Conservation (phyloP, 352 stramenopile species). For the Globisporangium rhizosaccharum region DNA sequence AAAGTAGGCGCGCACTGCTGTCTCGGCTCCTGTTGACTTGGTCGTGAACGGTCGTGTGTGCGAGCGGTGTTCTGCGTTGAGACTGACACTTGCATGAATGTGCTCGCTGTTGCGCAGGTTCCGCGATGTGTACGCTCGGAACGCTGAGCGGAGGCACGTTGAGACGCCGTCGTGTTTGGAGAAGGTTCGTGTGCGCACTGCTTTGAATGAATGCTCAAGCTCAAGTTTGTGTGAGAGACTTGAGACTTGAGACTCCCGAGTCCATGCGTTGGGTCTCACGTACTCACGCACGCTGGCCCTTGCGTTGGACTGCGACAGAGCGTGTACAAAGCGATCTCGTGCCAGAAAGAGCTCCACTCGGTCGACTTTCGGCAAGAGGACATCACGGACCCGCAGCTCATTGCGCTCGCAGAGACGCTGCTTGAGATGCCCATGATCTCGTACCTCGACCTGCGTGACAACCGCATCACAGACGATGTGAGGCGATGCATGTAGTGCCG, state of each 20-base stretch:
- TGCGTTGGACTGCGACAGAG: slow-evolving; percentile 28
- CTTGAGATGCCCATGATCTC: slow-evolving; percentile 76
- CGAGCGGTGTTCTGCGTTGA: too few species aligned
- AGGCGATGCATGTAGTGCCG: background rate
- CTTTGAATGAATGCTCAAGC: background rate
- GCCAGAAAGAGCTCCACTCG: slow-evolving; percentile 67
- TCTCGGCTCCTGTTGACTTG: background rate
- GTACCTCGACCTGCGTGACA: slow-evolving; percentile 69
- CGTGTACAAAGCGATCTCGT: slow-evolving; percentile 83
- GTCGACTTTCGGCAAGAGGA: slow-evolving; percentile 78
- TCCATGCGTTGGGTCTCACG: background rate
- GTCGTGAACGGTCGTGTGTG: background rate
- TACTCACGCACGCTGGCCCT: background rate
- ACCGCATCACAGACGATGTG: slow-evolving; percentile 76
- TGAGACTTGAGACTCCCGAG: background rate
- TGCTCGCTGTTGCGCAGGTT: slow-evolving; percentile 30
- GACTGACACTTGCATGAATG: background rate
- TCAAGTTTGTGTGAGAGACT: background rate
- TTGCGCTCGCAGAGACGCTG: slow-evolving; percentile 71
- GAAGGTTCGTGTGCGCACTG: slow-evolving; percentile 22
- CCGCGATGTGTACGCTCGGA: slow-evolving; percentile 57
- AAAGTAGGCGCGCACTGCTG: slow-evolving; percentile 21
- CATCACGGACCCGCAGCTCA: slow-evolving; percentile 72
- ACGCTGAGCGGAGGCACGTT: slow-evolving; percentile 52
- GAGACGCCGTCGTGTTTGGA: slow-evolving; percentile 70